Conservation (phyloP, 495 filamentous ascomycete genomes). For the Podospora comata region DNA sequence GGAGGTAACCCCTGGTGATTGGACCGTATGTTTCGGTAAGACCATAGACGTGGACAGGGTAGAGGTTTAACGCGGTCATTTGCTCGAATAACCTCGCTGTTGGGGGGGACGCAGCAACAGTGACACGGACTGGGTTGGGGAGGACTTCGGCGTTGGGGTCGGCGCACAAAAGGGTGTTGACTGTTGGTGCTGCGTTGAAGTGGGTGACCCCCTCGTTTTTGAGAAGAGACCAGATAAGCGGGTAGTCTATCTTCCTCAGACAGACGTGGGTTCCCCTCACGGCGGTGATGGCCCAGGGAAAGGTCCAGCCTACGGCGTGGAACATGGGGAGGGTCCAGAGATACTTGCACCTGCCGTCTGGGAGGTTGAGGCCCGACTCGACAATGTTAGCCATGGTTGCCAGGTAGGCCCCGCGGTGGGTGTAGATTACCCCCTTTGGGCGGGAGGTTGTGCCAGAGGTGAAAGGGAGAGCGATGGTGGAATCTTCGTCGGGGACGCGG, state of each 20-base stretch:
- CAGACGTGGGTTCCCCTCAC: slow-evolving; percentile 93
- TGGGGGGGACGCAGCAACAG: slow-evolving; percentile 88
- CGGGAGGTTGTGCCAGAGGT: slow-evolving; percentile 89
- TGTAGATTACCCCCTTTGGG: slow-evolving; percentile 93
- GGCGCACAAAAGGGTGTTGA: slow-evolving; percentile 88
- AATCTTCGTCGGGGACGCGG: slow-evolving; percentile 65
- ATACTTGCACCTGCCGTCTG: slow-evolving; percentile 68
- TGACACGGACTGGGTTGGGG: slow-evolving; percentile 73
- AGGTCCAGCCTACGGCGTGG: slow-evolving; percentile 89
- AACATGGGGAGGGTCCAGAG: slow-evolving; percentile 97
- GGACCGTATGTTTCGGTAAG: slow-evolving; percentile 95
- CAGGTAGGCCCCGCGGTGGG: slow-evolving; percentile 81
- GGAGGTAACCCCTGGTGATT: slow-evolving; percentile 86
- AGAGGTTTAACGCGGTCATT: slow-evolving; percentile 80
- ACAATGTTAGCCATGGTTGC: slow-evolving; percentile 81
- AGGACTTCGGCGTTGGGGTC: slow-evolving; percentile 66
- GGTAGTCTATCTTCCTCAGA: slow-evolving; percentile 91
- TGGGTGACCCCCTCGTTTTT: slow-evolving; percentile 85
- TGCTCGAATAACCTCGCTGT: slow-evolving; percentile 85
- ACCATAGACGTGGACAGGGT: slow-evolving; percentile 93
- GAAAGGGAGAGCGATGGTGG: slow-evolving; percentile 73
- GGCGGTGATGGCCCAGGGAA: slow-evolving; percentile 85
- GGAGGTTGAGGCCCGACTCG: slow-evolving; percentile 77
- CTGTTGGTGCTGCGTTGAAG: slow-evolving; percentile 93
- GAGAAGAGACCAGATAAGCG: slow-evolving; percentile 82